Base-by-base conservation (phyloP, 2,329 filamentous ascomycete species). In the Chrysoporthe puriensis region DNA sequence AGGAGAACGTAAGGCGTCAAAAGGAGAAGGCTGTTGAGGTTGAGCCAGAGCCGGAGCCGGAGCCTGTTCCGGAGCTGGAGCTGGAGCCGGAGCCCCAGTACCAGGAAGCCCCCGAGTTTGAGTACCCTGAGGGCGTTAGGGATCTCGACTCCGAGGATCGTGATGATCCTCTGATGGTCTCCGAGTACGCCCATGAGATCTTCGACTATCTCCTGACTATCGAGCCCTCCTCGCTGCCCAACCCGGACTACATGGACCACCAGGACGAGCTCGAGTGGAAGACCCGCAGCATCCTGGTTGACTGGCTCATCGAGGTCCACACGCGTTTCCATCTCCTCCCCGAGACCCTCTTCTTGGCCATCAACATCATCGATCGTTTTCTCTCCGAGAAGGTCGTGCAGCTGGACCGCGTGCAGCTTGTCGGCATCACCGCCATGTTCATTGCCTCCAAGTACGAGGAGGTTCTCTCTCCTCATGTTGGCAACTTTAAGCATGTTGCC, bases 361-460 rank as follows among this genome's bases (percentile, higher is more conserved):
- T 97, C 85, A 99, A 98, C 86, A 94, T 98, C 79, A 96, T 98
- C 77, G 96, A 99, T 79, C 94, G 96, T 69, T 99, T 98, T 84
- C 88, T 99, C 59, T 97, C 95, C 0, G 89, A 90, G 76, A 97
- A 98, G 84, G 91, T 97, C 43, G 96, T 99, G 58, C 93, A 97
- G 81, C 89, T 99, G 59, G 95, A 98, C 79, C 94, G 94, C 70
- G 90, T 99, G 6, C 96, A 99, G 81, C 87, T 99, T 9, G 96
- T 99, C 68, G 96, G 96, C 76, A 94, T 98, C 75, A 97, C 96
- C 34, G 96, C 95, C 79, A 98, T 99, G 96, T 98, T 98, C 84
- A 97, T 98, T 76, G 96, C 96, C 14, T 96, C 95, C 76, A 99
- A 99, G 83, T 99, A 98, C 78, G 95, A 99, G 81, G 96, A 99